Conservation (phyloP, 371 early-diverging fungal species). For the Lichtheimia hyalospora region DNA sequence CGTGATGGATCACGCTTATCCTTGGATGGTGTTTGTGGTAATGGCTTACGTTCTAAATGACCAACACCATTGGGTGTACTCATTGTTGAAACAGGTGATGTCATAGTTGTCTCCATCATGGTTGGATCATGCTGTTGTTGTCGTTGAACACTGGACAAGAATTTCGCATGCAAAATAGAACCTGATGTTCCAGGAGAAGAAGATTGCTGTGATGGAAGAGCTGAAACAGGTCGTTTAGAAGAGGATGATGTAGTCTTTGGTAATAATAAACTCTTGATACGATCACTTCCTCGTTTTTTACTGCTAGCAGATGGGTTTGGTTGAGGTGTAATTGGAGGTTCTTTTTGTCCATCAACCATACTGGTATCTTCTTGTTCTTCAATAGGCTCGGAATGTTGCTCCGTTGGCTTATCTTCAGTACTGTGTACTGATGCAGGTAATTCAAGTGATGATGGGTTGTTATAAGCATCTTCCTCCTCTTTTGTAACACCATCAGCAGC, state of each 20-base stretch:
- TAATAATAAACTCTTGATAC: constrained; percentile 1
- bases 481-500: no score
- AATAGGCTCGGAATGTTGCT: background rate
- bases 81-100: constrained; percentile 15
- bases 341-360: background rate
- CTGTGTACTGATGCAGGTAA: constrained; percentile 5
- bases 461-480: no score
- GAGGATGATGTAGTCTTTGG: background rate
- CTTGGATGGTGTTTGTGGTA: background rate
- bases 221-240: constrained; percentile 2
- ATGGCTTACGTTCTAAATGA: background rate
- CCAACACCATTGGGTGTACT: constrained; percentile 17
- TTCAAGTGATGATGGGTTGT: constrained; percentile 4
- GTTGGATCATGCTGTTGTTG: constrained; percentile 12
- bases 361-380: background rate
- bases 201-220: constrained; percentile 1
- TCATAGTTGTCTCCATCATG: background rate
- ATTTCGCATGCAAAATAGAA: constrained; percentile 48
- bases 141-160: constrained; percentile 38
- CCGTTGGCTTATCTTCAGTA: background rate
- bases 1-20: constrained; percentile 32
- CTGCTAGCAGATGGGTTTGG: constrained; percentile 4
- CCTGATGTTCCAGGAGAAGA: background rate
- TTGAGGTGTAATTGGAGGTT: constrained; percentile 1
- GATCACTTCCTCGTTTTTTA: constrained; percentile 7